Evolutionary conservation across 768 basidiomycete genomes (phyloP), one percentile per base, ranked within the genome.

Genomic region (Suillus lakei): DNA sequence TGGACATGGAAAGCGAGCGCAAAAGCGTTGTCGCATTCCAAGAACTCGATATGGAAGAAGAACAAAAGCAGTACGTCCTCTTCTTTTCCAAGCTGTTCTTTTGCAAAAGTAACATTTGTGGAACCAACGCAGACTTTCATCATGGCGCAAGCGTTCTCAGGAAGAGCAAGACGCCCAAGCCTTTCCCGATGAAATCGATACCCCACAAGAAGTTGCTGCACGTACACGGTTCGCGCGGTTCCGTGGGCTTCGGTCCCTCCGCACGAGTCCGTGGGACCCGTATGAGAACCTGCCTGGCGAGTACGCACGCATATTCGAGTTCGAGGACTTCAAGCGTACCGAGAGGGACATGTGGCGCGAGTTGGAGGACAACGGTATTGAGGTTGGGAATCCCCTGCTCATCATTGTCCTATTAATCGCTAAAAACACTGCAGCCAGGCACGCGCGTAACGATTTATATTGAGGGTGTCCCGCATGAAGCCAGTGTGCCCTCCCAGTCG

Each of bases 151-250:
- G 66, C 88, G 89, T 62, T 83, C 86, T 60, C 84, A 87, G 21
- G 92, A 93, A 77, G 92, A 94, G 71, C 86, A 88, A 43, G 90
- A 93, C 60, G 93, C 98, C 69, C 78, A 87, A 30, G 83, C 86
- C n/a, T 99, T 98, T 79, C 97, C 97, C 0, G 97, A 99, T 72
- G 97, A 99, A 76, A 85, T 97, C 13, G 96, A 99, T 71, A 99
- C 98, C 0, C 97, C 97, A 0, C 87, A 88, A 68, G 92, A 98
- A 64, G 80, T 90, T 12, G 79, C 92, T 2, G 96, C 96, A 4
- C 82, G 86, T 21, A 85, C 84, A 12, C 88, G 98, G 13, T 99
- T 99, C 80, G 93, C 95, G 71, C 86, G 96, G 56, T 99, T 89
- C 76, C 89, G 97, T 64, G 97, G 97, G 9, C 77, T 99, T 79